phyloP scores from a whole-genome alignment of 345 rosid species.

The Rhizophora apiculata region DNA sequence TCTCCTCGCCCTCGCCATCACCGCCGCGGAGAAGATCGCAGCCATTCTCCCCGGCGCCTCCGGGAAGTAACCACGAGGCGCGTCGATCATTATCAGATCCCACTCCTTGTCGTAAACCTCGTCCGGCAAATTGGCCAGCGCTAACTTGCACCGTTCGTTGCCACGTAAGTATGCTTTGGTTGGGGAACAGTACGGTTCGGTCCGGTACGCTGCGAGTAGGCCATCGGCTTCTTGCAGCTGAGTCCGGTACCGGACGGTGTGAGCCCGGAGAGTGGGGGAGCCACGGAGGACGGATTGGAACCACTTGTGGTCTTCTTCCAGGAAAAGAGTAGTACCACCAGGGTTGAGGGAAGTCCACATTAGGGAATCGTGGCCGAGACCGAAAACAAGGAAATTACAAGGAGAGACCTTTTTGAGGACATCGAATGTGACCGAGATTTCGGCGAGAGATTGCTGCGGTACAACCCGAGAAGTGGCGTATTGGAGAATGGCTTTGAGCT shows the following conservation, averaged over 20 bases:
- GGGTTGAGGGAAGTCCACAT: slow-evolving; percentile 80
- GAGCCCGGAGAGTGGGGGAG: slow-evolving; percentile 48
- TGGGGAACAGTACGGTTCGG: slow-evolving; percentile 46
- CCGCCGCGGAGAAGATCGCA: slow-evolving; percentile 75
- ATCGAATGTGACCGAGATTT: slow-evolving; percentile 38
- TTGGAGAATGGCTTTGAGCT: slow-evolving; percentile 50
- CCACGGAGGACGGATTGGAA: slow-evolving; percentile 43
- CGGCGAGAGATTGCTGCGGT: slow-evolving; percentile 42
- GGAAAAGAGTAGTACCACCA: slow-evolving; percentile 61
- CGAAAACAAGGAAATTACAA: slow-evolving; percentile 61
- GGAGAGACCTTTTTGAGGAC: slow-evolving; percentile 42
- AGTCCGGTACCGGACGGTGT: slow-evolving; percentile 65
- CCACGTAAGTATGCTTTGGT: slow-evolving; percentile 53
- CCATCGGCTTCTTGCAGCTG: slow-evolving; percentile 45
- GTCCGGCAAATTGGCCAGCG: slow-evolving; percentile 65
- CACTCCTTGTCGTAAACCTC: slow-evolving; percentile 72
- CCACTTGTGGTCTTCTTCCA: slow-evolving; percentile 75
- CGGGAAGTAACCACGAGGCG: slow-evolving; percentile 69
- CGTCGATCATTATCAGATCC: slow-evolving; percentile 89
- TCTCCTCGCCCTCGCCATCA: slow-evolving; percentile 68
- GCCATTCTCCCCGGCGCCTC: slow-evolving; percentile 78
- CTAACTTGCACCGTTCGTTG: slow-evolving; percentile 53
- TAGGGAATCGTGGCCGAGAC: slow-evolving; percentile 68
- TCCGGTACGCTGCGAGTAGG: slow-evolving; percentile 40
- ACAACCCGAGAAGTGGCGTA: slow-evolving; percentile 46